These are phyloP conservation scores for Aspergillus sp. DNA, from an alignment of 2,329 filamentous ascomycete species.

Conservation along the genomic window DNA sequence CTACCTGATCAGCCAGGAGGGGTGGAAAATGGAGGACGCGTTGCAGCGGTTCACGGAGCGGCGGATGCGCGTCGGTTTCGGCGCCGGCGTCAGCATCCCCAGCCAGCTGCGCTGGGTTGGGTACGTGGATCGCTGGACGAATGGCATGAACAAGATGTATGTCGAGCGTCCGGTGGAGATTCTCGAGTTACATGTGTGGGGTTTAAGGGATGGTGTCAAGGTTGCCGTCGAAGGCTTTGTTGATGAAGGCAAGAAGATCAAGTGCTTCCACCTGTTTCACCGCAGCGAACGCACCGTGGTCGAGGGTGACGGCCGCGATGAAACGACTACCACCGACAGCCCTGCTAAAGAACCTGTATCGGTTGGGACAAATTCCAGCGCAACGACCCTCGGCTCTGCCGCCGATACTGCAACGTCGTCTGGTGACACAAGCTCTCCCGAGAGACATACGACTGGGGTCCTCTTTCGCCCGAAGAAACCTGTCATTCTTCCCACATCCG, in stretches of 20 bases:
- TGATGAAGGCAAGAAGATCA: conserved; percentile 86
- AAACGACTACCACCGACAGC: neutral
- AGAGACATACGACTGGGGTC: conserved; percentile 65
- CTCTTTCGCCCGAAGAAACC: conserved; percentile 71
- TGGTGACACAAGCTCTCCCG: conserved; percentile 36
- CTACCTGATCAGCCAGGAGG: conserved; percentile 85
- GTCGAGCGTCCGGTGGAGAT: conserved; percentile 80
- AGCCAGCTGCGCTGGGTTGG: conserved; percentile 84
- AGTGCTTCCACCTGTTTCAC: conserved; percentile 76
- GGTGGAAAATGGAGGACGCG: conserved; percentile 64
- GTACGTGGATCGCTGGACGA: conserved; percentile 87
- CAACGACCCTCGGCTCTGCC: neutral
- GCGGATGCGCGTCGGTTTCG: conserved; percentile 86
- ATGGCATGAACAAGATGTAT: conserved; percentile 69
- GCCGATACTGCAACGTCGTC: conserved; percentile 5
- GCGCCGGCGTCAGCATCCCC: conserved; percentile 85
- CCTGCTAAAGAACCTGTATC: conserved; percentile 5
- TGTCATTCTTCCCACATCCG: conserved; percentile 72
- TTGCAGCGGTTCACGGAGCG: conserved; percentile 71
- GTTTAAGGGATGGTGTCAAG: conserved; percentile 81
- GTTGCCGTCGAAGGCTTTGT: conserved; percentile 79
- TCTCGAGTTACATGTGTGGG: conserved; percentile 86
- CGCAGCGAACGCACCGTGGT: conserved; percentile 61
- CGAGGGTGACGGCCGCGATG: conserved; percentile 45
- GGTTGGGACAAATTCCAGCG: conserved; percentile 7